Evolutionary conservation across 371 early-diverging fungal genomes (phyloP).

Genomic region (Neoconidiobolus thromboides): DNA sequence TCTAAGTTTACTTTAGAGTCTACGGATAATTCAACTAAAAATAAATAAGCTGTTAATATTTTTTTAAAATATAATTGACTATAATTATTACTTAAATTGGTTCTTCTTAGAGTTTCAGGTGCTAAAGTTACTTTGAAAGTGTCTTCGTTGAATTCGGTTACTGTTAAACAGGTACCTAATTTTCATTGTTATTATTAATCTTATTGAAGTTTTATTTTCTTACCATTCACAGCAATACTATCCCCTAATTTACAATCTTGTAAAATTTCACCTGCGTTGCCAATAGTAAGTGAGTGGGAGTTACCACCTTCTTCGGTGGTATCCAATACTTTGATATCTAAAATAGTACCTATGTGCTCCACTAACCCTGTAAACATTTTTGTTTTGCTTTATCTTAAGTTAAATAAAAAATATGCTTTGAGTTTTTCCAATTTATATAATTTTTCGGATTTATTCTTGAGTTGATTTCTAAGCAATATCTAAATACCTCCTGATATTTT

Average conservation of each 20-base stretch:
- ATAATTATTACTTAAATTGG: constrained; percentile 54
- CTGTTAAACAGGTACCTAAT: constrained; percentile 83
- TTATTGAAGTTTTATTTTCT: not conserved
- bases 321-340: constrained; percentile 40
- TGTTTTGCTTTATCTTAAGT: constrained; percentile 11
- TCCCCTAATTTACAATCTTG: constrained; percentile 82
- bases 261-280: constrained; percentile 45
- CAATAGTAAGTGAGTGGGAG: constrained; percentile 68
- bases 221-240: constrained; percentile 87
- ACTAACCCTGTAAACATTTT: constrained; percentile 94
- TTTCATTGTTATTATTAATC: not conserved
- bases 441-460: too few species aligned
- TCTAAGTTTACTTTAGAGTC: constrained; percentile 81
- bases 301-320: constrained; percentile 56
- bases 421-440: too few species aligned
- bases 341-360: constrained; percentile 68
- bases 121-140: constrained; percentile 80
- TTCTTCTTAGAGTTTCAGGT: constrained; percentile 79
- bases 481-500: too few species aligned
- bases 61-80: not conserved
- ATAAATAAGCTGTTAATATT: not conserved
- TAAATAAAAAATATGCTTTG: not conserved
- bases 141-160: constrained; percentile 66
- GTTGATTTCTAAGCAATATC: too few species aligned
- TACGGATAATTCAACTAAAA: constrained; percentile 44